These are phyloP conservation scores for Colletotrichum tanaceti DNA, from an alignment of 2,329 filamentous ascomycete genomes.

Conservation along the genomic window DNA sequence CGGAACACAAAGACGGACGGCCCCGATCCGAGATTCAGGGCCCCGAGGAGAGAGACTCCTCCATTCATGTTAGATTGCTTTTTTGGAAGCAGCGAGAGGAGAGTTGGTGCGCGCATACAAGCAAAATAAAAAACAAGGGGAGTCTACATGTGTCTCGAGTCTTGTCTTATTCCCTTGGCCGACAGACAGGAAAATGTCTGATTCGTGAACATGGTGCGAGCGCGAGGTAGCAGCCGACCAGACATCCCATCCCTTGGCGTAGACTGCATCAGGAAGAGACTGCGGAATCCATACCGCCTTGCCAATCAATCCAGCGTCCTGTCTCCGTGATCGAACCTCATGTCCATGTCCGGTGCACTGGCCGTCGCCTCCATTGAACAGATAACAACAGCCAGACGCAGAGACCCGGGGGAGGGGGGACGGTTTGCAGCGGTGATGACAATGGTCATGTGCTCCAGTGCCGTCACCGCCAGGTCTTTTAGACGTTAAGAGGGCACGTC, in stretches of 20 bases:
- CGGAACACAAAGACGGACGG: neutral
- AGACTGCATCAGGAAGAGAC: constrained; percentile 12
- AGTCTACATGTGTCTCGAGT: constrained; percentile 14
- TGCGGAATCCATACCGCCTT: constrained; percentile 12
- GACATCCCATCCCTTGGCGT: constrained; percentile 7
- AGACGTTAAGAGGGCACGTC: no score
- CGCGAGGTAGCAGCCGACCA: neutral
- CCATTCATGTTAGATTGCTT: constrained; percentile 13
- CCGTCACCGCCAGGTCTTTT: neutral
- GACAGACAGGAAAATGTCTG: constrained; percentile 2
- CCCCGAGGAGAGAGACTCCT: neutral
- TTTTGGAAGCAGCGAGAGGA: constrained; percentile 12
- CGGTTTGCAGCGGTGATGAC: neutral
- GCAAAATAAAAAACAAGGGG: neutral
- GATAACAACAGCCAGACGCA: neutral
- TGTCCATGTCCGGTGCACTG: no score
- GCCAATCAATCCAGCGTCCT: neutral
- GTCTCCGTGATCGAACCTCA: neutral
- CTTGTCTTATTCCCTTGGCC: constrained; percentile 2
- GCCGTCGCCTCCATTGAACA: neutral
- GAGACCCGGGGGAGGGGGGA: neutral
- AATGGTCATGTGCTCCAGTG: neutral
- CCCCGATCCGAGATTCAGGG: neutral
- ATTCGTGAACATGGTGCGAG: constrained; percentile 11
- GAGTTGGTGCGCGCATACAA: constrained; percentile 5